phyloP scores from a whole-genome alignment of 129 eudicot genomes.

The Rutidosis leptorrhynchoides region DNA sequence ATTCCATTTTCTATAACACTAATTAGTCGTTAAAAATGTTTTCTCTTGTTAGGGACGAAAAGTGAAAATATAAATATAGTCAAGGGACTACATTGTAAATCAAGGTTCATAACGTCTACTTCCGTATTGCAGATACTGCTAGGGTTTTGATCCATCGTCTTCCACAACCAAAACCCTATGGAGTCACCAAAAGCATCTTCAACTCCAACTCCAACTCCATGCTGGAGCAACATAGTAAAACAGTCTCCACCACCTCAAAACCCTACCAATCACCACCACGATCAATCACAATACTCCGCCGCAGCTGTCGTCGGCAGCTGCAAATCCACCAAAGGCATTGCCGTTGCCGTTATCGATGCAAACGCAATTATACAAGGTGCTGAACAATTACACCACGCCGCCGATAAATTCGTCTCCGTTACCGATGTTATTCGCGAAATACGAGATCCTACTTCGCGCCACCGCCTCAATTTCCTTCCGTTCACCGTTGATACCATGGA shows the following conservation, averaged over 20 bases:
- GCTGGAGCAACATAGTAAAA: slow-evolving; percentile 79
- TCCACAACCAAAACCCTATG: background rate
- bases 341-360: slow-evolving; percentile 88
- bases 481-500: slow-evolving; percentile 61
- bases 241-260: slow-evolving; percentile 38
- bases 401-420: slow-evolving; percentile 79
- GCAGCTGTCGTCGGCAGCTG: slow-evolving; percentile 51
- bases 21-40: background rate
- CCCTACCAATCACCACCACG: slow-evolving; percentile 23
- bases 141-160: background rate
- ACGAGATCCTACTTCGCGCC: slow-evolving; percentile 82
- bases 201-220: background rate
- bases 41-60: background rate
- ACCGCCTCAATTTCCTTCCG: slow-evolving; percentile 65
- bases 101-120: background rate
- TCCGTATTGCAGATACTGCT: background rate
- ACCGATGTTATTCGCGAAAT: slow-evolving; percentile 63
- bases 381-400: slow-evolving; percentile 44
- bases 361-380: slow-evolving; percentile 92
- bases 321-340: slow-evolving; percentile 68
- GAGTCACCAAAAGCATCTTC: background rate
- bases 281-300: slow-evolving; percentile 20
- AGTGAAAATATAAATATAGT: too few species aligned
- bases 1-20: background rate
- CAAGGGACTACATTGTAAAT: background rate